These are phyloP conservation scores for Termitomyces sp. DNA, from an alignment of 768 basidiomycete species.

Conservation along the genomic window DNA sequence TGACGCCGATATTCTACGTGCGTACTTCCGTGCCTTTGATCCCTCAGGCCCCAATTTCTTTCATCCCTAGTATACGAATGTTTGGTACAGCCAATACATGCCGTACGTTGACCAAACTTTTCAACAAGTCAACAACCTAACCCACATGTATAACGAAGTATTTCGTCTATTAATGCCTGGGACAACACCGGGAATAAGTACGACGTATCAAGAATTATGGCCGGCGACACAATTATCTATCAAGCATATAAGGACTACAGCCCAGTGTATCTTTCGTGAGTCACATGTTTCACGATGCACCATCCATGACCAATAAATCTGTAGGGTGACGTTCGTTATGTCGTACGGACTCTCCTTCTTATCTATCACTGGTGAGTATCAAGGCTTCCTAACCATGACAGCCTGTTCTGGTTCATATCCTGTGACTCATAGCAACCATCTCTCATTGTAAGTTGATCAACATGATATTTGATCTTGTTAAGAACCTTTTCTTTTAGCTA, in stretches of 20 bases:
- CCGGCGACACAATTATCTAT: slow-evolving; percentile 32
- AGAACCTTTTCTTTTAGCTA: slow-evolving; percentile 20
- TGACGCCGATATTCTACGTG: slow-evolving; percentile 45
- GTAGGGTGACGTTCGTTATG: slow-evolving; percentile 49
- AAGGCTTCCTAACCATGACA: background rate
- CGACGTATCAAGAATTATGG: slow-evolving; percentile 38
- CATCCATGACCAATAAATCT: background rate
- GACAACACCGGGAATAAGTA: slow-evolving; percentile 52
- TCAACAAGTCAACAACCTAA: slow-evolving; percentile 2
- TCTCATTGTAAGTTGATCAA: slow-evolving; percentile 30
- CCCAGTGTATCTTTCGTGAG: slow-evolving; percentile 42
- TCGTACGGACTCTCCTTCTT: slow-evolving; percentile 59
- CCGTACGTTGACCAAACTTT: slow-evolving; percentile 34
- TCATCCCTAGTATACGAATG: slow-evolving; percentile 38
- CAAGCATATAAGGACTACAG: slow-evolving; percentile 43
- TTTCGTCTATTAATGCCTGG: slow-evolving; percentile 47
- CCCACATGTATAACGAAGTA: slow-evolving; percentile 15
- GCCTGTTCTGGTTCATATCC: background rate
- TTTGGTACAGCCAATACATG: slow-evolving; percentile 54
- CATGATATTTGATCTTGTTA: background rate
- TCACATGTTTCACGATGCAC: background rate
- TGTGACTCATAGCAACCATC: slow-evolving; percentile 31
- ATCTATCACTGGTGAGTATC: slow-evolving; percentile 49
- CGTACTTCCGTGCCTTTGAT: slow-evolving; percentile 12
- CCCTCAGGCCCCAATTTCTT: slow-evolving; percentile 11